These are phyloP conservation scores for Malus hybrid DNA, from an alignment of 331 rosid species.

Conservation along the genomic window DNA sequence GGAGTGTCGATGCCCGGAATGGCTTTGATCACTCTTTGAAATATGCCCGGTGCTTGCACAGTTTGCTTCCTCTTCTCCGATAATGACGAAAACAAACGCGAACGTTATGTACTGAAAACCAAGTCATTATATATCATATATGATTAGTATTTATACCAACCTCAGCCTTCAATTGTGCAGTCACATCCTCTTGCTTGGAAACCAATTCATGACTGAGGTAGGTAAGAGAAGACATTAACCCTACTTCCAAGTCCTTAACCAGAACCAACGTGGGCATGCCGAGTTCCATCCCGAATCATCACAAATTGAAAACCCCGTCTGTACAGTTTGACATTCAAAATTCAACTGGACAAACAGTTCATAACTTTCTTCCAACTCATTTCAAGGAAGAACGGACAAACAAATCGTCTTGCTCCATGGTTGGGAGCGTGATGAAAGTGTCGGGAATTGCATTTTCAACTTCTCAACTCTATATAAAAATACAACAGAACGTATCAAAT, in stretches of 20 bases:
- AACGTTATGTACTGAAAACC: not conserved
- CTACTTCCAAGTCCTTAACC: conserved; percentile 84
- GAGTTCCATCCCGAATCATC: conserved; percentile 43
- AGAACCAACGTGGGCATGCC: conserved; percentile 87
- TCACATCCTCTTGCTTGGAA: conserved; percentile 42
- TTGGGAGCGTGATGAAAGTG: conserved; percentile 48
- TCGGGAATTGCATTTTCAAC: conserved; percentile 24
- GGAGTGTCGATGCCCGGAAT: conserved; percentile 77
- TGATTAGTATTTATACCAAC: conserved; percentile 26
- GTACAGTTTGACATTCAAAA: not conserved
- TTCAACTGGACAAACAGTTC: not conserved
- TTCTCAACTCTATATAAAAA: conserved; percentile 49
- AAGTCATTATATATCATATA: not conserved
- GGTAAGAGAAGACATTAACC: conserved; percentile 32
- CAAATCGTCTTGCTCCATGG: conserved; percentile 4
- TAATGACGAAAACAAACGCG: not conserved
- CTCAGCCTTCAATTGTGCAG: conserved; percentile 65
- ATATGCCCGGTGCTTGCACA: conserved; percentile 66
- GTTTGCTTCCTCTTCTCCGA: conserved; percentile 59
- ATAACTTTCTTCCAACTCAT: not conserved
- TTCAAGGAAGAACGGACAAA: conserved; percentile 7
- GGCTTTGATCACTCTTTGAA: conserved; percentile 64
- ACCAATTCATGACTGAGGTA: not conserved
- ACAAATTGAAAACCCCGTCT: not conserved
- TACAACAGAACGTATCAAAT: conserved; percentile 1